Evolutionary conservation across 2,329 filamentous ascomycete genomes (phyloP).

Genomic region (Penicillium hordei): DNA sequence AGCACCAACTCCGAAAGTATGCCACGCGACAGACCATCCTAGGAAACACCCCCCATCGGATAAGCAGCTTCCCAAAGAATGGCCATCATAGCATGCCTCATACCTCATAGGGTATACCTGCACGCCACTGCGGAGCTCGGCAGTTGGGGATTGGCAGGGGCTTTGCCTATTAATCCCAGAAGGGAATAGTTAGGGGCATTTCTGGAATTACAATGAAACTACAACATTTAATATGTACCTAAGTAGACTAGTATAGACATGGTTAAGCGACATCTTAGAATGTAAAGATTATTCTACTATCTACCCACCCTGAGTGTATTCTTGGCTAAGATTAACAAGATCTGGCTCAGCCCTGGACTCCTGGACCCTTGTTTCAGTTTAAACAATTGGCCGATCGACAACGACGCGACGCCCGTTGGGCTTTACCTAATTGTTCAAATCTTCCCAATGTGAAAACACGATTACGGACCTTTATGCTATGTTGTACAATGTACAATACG

Average conservation of each 20-base stretch:
- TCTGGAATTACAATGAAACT: neutral
- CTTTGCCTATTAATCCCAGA: slow-evolving; percentile 14
- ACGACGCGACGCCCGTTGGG: slow-evolving; percentile 12
- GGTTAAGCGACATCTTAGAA: neutral
- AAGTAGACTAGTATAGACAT: neutral
- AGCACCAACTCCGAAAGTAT: slow-evolving; percentile 9
- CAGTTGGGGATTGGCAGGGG: slow-evolving; percentile 20
- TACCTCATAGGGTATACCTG: neutral
- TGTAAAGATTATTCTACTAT: neutral
- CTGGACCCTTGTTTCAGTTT: slow-evolving; percentile 18
- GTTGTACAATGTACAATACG: neutral
- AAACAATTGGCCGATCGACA: slow-evolving; percentile 10
- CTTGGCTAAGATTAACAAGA: slow-evolving; percentile 13
- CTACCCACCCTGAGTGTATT: neutral
- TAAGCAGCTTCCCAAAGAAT: neutral
- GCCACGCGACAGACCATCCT: neutral
- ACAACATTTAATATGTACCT: neutral
- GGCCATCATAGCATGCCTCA: neutral
- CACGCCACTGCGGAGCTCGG: slow-evolving; percentile 19
- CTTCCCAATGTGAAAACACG: neutral
- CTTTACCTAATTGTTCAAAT: slow-evolving; percentile 8
- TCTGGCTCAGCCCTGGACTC: slow-evolving; percentile 23
- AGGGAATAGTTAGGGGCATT: slow-evolving; percentile 2
- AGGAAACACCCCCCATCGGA: too few relatives aligned
- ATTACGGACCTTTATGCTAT: neutral